Evolutionary conservation across 352 stramenopile genomes (phyloP).

Genomic region (Globisporangium lucens): DNA sequence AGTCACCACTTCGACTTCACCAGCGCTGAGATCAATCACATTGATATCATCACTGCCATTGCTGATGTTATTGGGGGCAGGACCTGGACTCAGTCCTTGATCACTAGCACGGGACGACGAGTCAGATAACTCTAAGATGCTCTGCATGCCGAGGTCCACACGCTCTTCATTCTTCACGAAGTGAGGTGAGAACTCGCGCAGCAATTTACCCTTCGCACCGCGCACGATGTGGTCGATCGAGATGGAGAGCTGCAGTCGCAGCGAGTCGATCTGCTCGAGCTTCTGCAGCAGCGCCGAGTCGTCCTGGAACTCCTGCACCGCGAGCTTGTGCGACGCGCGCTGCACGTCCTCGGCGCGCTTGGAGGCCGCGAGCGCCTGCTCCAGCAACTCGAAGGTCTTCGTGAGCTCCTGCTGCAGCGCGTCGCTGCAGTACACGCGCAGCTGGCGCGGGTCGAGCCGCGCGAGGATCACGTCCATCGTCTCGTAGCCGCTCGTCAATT

Average conservation of each 20-base stretch:
- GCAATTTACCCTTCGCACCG: conserved; percentile 1
- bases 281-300: conserved; percentile 10
- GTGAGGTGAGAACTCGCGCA: not conserved
- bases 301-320: conserved; percentile 12
- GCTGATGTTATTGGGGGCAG: not conserved
- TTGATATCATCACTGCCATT: not conserved
- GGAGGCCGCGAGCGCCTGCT: conserved; percentile 10
- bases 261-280: conserved; percentile 17
- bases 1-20: not conserved
- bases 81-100: not conserved
- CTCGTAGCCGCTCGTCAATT: not conserved
- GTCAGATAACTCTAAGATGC: conserved; percentile 2
- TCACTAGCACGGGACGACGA: not conserved
- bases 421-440: conserved; percentile 21
- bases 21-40: conserved; percentile 13
- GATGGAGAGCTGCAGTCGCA: conserved; percentile 18
- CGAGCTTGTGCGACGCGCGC: conserved; percentile 14
- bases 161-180: conserved; percentile 8
- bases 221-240: conserved; percentile 17
- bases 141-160: conserved; percentile 1
- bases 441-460: conserved; percentile 18
- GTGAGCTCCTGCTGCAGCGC: conserved; percentile 21
- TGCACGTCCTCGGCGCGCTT: conserved; percentile 23
- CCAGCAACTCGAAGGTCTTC: conserved; percentile 15
- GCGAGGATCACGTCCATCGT: conserved; percentile 25